phyloP scores from a whole-genome alignment of 306 rosid species.

The Medicago arabica region DNA sequence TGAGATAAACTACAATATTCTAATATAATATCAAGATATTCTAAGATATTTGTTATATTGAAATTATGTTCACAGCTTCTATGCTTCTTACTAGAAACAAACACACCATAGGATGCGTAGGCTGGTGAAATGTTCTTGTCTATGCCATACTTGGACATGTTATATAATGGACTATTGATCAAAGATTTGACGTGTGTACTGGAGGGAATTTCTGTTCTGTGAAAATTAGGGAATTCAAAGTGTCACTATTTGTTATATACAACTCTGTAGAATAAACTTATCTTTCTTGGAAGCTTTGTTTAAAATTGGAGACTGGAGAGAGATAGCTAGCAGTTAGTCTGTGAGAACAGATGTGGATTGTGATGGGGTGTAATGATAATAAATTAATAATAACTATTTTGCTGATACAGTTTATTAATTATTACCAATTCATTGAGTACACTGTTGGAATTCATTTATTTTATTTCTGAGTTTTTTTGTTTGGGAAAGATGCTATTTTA shows the following conservation, averaged over 20 bases:
- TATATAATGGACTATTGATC: conserved; percentile 5
- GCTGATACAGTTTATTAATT: not conserved
- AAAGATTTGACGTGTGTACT: not conserved
- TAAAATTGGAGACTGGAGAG: conserved; percentile 3
- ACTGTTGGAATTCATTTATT: conserved; percentile 10
- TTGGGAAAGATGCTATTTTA: not conserved
- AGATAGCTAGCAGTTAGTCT: not conserved
- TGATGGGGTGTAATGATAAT: not conserved
- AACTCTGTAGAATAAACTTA: conserved; percentile 8
- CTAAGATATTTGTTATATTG: no score
- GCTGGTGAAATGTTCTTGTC: conserved; percentile 14
- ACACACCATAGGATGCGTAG: conserved; percentile 20
- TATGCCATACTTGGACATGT: conserved; percentile 27
- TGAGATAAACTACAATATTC: no score
- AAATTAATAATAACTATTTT: not conserved
- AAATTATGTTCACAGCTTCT: not conserved
- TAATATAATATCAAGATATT: no score
- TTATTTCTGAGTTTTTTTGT: not conserved
- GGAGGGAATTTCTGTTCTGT: conserved; percentile 22
- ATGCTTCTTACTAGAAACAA: conserved; percentile 13
- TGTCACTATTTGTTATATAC: not conserved
- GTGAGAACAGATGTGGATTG: not conserved
- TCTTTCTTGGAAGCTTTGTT: not conserved
- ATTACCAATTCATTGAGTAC: not conserved
- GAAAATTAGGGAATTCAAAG: conserved; percentile 10